Percentiles rank a stretch among this genome's conserved stretches.
These are phyloP conservation scores for Carex parvula DNA, from an alignment of 176 grass and related monocot genomes.

Conservation along the genomic window DNA sequence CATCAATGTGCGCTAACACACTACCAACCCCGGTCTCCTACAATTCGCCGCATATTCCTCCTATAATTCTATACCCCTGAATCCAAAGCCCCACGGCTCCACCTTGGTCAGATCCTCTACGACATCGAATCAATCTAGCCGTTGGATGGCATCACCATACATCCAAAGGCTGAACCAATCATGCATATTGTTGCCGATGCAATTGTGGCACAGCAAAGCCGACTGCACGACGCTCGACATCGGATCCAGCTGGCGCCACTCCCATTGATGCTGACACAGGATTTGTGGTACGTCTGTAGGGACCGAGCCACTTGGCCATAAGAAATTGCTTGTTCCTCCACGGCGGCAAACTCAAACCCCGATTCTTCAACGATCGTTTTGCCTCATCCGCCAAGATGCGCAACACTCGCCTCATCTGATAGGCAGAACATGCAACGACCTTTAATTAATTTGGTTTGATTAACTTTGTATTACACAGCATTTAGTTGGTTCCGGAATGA, in stretches of 20 bases:
- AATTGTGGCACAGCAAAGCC: constrained; percentile 11
- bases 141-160: neutral
- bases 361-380: constrained; percentile 39
- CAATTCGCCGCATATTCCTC: constrained; percentile 25
- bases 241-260: neutral
- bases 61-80: neutral
- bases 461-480: neutral
- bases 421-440: neutral
- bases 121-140: neutral
- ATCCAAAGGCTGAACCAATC: neutral
- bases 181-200: neutral
- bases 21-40: neutral
- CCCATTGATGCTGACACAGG: constrained; percentile 13
- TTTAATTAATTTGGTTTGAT: neutral
- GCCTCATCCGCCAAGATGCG: constrained; percentile 30
- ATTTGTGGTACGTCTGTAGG: constrained; percentile 45
- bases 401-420: constrained; percentile 33
- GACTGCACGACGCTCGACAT: constrained; percentile 28
- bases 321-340: constrained; percentile 57
- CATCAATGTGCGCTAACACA: neutral
- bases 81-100: neutral
- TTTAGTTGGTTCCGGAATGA: neutral
- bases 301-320: constrained; percentile 59
- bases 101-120: neutral
- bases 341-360: constrained; percentile 51